Percentiles rank a stretch among this genome's conserved stretches.
phyloP scores from a whole-genome alignment of 129 eudicot genomes.

The Flaveria sonorensis region DNA sequence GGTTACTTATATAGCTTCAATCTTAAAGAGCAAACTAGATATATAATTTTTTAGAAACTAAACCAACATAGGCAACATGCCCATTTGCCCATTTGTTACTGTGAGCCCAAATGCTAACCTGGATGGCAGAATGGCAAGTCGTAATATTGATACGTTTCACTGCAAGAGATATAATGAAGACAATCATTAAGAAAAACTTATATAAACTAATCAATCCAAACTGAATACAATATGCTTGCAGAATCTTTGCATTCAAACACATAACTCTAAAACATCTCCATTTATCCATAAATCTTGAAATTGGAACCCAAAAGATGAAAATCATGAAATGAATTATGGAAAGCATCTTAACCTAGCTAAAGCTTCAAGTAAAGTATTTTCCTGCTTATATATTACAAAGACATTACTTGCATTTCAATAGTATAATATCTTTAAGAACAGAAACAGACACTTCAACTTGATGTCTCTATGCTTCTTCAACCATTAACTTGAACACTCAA shows the following conservation, averaged over 20 bases:
- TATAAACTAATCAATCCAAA: background rate
- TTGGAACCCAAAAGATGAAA: background rate
- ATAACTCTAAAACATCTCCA: background rate
- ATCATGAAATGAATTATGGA: background rate
- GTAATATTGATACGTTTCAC: conserved; percentile 85
- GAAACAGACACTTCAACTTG: conserved; percentile 9
- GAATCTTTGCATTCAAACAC: background rate
- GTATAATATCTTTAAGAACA: background rate
- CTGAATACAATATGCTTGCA: background rate
- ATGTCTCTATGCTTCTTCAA: background rate
- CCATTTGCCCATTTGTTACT: background rate
- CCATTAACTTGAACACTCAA: conserved; percentile 10
- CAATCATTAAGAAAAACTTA: conserved; percentile 10
- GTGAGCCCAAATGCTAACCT: conserved; percentile 62
- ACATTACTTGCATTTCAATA: no score
- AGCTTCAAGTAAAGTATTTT: background rate
- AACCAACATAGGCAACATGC: background rate
- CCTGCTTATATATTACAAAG: background rate
- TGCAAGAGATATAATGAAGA: conserved; percentile 52
- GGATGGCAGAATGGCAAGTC: conserved; percentile 90
- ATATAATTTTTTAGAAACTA: background rate
- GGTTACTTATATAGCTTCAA: background rate
- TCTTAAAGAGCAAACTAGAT: background rate
- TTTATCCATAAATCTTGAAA: background rate
- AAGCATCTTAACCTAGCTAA: background rate